These are phyloP conservation scores for Teratosphaeria gauchensis DNA, from an alignment of 2,329 filamentous ascomycete genomes.

Conservation along the genomic window DNA sequence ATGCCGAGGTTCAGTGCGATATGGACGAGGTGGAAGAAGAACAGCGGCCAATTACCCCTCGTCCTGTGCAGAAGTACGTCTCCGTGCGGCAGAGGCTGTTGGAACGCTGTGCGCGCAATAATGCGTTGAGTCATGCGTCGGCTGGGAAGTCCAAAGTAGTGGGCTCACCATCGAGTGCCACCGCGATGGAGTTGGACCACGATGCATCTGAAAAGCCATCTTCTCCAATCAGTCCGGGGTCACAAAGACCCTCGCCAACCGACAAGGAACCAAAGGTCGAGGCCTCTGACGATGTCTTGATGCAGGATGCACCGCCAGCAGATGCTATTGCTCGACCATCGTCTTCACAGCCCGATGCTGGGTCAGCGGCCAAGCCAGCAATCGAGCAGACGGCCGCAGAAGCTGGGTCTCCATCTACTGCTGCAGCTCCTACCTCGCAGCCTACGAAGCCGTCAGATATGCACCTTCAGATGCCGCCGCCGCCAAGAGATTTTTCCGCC, in stretches of 20 bases:
- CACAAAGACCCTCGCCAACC: neutral
- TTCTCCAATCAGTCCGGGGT: neutral
- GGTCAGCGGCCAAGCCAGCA: neutral
- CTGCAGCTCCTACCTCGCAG: neutral
- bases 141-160: neutral
- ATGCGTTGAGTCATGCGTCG: constrained; percentile 8
- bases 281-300: constrained; percentile 8
- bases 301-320: constrained; percentile 10
- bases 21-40: constrained; percentile 23
- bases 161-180: neutral
- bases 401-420: neutral
- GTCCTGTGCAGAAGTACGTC: constrained; percentile 14
- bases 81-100: constrained; percentile 24
- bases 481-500: constrained; percentile 14
- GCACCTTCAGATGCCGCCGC: constrained; percentile 26
- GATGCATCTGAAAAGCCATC: neutral
- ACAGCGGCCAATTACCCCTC: constrained; percentile 7
- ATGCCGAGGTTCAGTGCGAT: constrained; percentile 24
- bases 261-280: neutral
- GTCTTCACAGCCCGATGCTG: neutral
- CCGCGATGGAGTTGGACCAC: constrained; percentile 13
- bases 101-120: constrained; percentile 25
- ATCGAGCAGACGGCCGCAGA: neutral
- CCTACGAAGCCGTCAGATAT: constrained; percentile 15
- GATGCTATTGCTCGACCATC: neutral